These are phyloP conservation scores for Fusarium zealandicum DNA, from an alignment of 2,329 filamentous ascomycete species.

Conservation along the genomic window DNA sequence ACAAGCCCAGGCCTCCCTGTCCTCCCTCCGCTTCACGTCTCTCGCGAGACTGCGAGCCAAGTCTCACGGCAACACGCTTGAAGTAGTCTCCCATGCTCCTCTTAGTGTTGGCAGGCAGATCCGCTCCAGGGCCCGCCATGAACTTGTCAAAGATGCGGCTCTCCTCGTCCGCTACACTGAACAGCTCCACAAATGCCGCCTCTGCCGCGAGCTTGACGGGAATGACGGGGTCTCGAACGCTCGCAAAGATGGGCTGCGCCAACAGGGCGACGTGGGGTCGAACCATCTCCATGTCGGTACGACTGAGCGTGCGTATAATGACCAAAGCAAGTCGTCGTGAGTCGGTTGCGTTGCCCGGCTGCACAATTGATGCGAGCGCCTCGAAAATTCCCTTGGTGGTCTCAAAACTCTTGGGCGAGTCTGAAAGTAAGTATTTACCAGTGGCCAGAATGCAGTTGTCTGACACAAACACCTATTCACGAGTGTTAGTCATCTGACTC, in stretches of 20 bases:
- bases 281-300: conserved; percentile 79
- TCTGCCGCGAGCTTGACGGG: conserved; percentile 96
- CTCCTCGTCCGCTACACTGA: conserved; percentile 89
- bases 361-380: conserved; percentile 75
- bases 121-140: conserved; percentile 71
- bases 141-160: conserved; percentile 89
- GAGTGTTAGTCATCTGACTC: background rate
- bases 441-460: conserved; percentile 90
- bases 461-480: conserved; percentile 74
- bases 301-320: conserved; percentile 83
- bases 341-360: conserved; percentile 80
- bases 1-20: conserved; percentile 81
- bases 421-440: conserved; percentile 84
- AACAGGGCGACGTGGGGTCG: conserved; percentile 82
- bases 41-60: conserved; percentile 88
- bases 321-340: conserved; percentile 87
- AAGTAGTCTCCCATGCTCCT: conserved; percentile 97
- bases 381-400: conserved; percentile 81
- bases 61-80: conserved; percentile 84
- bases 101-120: conserved; percentile 75
- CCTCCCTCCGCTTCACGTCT: conserved; percentile 91
- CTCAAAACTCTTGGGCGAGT: conserved; percentile 75
- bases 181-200: conserved; percentile 90
- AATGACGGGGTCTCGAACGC: conserved; percentile 89
- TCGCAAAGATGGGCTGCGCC: conserved; percentile 84